phyloP scores from a whole-genome alignment of 345 rosid genomes.

The Lepidium aucheri region DNA sequence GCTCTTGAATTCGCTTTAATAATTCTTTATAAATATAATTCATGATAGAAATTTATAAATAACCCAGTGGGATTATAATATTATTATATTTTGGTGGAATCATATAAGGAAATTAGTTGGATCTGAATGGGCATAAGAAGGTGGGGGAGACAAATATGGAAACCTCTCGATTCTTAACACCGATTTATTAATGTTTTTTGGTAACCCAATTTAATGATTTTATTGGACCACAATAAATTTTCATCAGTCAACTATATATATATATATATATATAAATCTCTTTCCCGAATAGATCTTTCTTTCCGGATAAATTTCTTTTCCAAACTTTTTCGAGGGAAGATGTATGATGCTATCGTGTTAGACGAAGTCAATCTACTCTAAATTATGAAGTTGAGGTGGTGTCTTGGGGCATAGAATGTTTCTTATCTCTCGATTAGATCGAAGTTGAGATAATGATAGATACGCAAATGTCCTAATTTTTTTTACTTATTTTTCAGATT shows the following conservation, averaged over 20 bases:
- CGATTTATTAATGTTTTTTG: not conserved
- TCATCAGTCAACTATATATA: constrained; percentile 1
- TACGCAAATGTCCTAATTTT: too few species aligned
- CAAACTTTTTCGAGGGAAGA: too few species aligned
- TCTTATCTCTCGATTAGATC: too few species aligned
- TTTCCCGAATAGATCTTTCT: too few species aligned
- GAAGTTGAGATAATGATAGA: too few species aligned
- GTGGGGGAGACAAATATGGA: constrained; percentile 2
- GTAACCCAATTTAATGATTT: constrained; percentile 7
- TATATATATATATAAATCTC: too few species aligned
- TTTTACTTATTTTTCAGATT: too few species aligned
- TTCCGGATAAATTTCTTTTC: too few species aligned
- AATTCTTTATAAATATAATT: not conserved
- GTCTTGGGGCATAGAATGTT: too few species aligned
- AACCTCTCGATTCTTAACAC: constrained; percentile 19
- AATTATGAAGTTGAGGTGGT: too few species aligned
- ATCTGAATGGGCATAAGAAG: constrained; percentile 20
- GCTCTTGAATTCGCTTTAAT: not conserved
- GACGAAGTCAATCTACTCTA: too few species aligned
- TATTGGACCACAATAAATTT: constrained; percentile 14
- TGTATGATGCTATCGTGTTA: too few species aligned
- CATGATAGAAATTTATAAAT: not conserved
- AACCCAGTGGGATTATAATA: not conserved
- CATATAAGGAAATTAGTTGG: constrained; percentile 11
- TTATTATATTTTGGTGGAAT: not conserved